These are phyloP conservation scores for Gymnopilus junonius DNA, from an alignment of 768 basidiomycete species.

Conservation along the genomic window DNA sequence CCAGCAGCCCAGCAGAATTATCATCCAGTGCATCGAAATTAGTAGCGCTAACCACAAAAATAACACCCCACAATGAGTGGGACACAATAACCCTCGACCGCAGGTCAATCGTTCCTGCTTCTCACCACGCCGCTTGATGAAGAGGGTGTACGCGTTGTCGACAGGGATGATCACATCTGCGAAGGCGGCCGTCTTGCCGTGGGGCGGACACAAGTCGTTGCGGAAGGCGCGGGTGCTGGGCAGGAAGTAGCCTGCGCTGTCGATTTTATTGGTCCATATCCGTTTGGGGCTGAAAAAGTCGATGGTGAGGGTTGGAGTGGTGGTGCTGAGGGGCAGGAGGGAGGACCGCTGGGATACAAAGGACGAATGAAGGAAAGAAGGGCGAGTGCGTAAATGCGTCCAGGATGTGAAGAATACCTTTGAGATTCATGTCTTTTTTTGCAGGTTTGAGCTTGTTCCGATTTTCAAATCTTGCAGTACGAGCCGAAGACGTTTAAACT, in stretches of 20 bases:
- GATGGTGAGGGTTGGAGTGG: not conserved
- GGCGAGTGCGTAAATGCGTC: not conserved
- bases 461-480: no score
- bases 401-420: not conserved
- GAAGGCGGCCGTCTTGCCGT: not conserved
- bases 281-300: not conserved
- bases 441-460: no score
- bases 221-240: not conserved
- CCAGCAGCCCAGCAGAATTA: constrained; percentile 27
- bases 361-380: no score
- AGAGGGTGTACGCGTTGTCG: not conserved
- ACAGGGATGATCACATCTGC: not conserved
- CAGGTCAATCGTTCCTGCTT: constrained; percentile 9
- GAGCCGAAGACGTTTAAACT: not conserved
- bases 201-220: not conserved
- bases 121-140: not conserved
- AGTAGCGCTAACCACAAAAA: constrained; percentile 32
- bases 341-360: not conserved
- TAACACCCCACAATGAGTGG: constrained; percentile 23
- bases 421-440: not conserved
- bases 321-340: not conserved
- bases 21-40: constrained; percentile 4
- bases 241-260: not conserved
- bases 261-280: constrained; percentile 1
- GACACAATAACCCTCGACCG: constrained; percentile 33